These are phyloP conservation scores for Coemansia sp. DNA, from an alignment of 192 early-diverging fungal genomes.

Conservation along the genomic window DNA sequence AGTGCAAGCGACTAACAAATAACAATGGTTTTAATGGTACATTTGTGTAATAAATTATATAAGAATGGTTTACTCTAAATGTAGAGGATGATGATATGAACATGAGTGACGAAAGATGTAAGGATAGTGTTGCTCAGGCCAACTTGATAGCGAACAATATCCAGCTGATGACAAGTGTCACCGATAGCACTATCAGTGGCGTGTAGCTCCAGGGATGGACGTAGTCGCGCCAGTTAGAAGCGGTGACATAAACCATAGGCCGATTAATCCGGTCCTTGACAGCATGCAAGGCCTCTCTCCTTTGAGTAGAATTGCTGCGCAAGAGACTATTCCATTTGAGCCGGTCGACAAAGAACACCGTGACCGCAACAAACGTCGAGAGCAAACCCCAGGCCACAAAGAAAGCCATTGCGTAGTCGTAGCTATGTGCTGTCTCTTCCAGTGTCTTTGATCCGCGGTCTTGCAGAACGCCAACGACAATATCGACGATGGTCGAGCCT, in stretches of 20 bases:
- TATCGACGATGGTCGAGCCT: slow-evolving; percentile 62
- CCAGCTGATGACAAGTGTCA: slow-evolving; percentile 44
- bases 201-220: slow-evolving; percentile 42
- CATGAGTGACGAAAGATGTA: neutral
- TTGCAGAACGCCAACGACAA: slow-evolving; percentile 62
- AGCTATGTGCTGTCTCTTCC: slow-evolving; percentile 45
- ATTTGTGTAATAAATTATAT: neutral
- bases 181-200: slow-evolving; percentile 32
- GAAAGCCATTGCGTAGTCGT: slow-evolving; percentile 56
- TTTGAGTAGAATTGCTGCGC: slow-evolving; percentile 23
- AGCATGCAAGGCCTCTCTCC: slow-evolving; percentile 32
- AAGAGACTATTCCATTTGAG: slow-evolving; percentile 42
- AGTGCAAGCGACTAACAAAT: neutral
- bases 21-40: neutral
- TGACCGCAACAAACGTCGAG: slow-evolving; percentile 34
- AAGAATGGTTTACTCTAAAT: neutral
- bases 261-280: slow-evolving; percentile 43
- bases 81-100: neutral
- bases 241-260: slow-evolving; percentile 34
- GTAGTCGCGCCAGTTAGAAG: slow-evolving; percentile 47
- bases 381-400: slow-evolving; percentile 52
- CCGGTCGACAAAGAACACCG: slow-evolving; percentile 44
- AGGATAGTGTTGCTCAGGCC: slow-evolving; percentile 15
- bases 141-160: slow-evolving; percentile 52
- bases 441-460: slow-evolving; percentile 46